Conservation (phyloP, 2,329 filamentous ascomycete genomes). For the Colletotrichum echinochloae region DNA sequence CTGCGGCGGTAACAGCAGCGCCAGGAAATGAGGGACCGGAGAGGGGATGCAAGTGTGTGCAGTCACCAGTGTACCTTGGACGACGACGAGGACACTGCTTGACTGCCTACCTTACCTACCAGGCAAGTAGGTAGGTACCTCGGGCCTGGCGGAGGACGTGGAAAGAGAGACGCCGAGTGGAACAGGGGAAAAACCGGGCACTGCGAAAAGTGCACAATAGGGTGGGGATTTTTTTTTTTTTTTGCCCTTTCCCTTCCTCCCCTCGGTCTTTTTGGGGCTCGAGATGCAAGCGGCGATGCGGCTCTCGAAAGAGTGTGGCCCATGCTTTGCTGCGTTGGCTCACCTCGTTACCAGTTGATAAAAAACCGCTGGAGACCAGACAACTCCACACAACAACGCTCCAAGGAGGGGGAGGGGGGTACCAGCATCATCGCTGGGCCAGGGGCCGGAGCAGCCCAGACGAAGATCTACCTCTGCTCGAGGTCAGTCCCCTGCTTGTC, state of each 20-base stretch:
- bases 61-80: slow-evolving; percentile 9
- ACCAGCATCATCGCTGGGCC: slow-evolving; percentile 52
- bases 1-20: slow-evolving; percentile 37
- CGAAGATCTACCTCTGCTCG: slow-evolving; percentile 59
- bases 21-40: slow-evolving; percentile 49
- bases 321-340: slow-evolving; percentile 92
- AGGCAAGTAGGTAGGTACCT: neutral
- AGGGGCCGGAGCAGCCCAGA: slow-evolving; percentile 44
- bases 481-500: slow-evolving; percentile 50
- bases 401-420: slow-evolving; percentile 51
- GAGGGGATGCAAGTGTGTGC: slow-evolving; percentile 45
- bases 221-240: slow-evolving; percentile 24
- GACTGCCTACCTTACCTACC: neutral
- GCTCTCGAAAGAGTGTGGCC: slow-evolving; percentile 73
- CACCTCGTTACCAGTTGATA: slow-evolving; percentile 85
- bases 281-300: slow-evolving; percentile 74
- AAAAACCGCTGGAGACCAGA: slow-evolving; percentile 71
- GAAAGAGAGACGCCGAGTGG: slow-evolving; percentile 11
- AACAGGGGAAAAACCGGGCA: slow-evolving; percentile 30
- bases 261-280: slow-evolving; percentile 39
- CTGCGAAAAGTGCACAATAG: slow-evolving; percentile 27
- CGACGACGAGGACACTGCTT: slow-evolving; percentile 47
- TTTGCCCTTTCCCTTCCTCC: neutral
- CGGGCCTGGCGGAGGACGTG: neutral
- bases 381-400: slow-evolving; percentile 73